These are phyloP conservation scores for Macrocybe sp. DNA, from an alignment of 1,284 basidiomycete species.

Conservation along the genomic window DNA sequence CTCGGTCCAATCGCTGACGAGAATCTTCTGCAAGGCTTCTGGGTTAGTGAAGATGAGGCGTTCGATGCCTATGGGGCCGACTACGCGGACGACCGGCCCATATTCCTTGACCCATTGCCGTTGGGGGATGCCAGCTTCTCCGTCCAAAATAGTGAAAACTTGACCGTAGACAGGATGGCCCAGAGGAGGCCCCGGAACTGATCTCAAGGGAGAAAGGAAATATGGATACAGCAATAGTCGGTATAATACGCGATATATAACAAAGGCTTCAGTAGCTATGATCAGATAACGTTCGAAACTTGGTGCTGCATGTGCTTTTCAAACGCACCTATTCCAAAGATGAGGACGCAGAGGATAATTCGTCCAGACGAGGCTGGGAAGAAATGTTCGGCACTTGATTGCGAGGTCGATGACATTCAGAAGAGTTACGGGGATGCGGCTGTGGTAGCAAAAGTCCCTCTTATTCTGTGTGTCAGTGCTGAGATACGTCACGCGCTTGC, in stretches of 20 bases:
- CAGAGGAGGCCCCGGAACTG: conserved; percentile 28
- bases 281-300: too few relatives aligned
- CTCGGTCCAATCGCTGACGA: conserved; percentile 39
- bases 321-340: too few relatives aligned
- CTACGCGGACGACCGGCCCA: conserved; percentile 38
- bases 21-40: conserved; percentile 38
- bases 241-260: conserved; percentile 10
- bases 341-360: too few relatives aligned
- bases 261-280: too few relatives aligned
- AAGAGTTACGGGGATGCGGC: too few relatives aligned
- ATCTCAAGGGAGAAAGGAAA: conserved; percentile 26
- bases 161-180: conserved; percentile 26
- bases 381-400: too few relatives aligned
- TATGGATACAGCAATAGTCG: conserved; percentile 25
- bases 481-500: too few relatives aligned
- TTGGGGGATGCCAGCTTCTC: conserved; percentile 40
- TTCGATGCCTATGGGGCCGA: conserved; percentile 44
- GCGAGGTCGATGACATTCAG: too few relatives aligned
- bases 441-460: too few relatives aligned
- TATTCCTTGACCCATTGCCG: conserved; percentile 43
- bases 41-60: conserved; percentile 39
- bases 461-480: too few relatives aligned
- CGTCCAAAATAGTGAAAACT: conserved; percentile 20
- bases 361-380: too few relatives aligned
- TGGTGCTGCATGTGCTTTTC: too few relatives aligned